Conservation (phyloP, 495 filamentous ascomycete genomes). For the Talaromyces trachyspermus region DNA sequence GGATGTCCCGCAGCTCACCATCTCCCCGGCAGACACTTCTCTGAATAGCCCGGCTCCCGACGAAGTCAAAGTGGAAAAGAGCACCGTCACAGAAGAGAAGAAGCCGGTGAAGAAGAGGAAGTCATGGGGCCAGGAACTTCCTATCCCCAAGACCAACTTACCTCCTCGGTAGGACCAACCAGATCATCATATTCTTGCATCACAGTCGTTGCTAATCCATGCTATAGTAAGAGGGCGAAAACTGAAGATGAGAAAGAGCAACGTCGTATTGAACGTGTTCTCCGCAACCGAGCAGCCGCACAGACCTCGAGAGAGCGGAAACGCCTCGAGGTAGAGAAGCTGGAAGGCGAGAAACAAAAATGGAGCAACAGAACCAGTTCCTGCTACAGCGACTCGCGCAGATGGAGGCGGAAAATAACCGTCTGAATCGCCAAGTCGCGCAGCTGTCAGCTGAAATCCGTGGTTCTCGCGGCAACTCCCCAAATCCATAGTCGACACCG, state of each 20-base stretch:
- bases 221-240: constrained; percentile 84
- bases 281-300: constrained; percentile 89
- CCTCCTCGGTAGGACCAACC: constrained; percentile 90
- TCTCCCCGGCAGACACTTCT: constrained; percentile 46
- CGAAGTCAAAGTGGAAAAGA: constrained; percentile 21
- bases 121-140: constrained; percentile 97
- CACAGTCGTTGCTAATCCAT: background rate
- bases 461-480: constrained; percentile 38
- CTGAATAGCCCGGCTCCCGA: constrained; percentile 13
- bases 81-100: constrained; percentile 48
- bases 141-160: constrained; percentile 92
- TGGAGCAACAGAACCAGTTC: constrained; percentile 62
- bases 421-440: constrained; percentile 57
- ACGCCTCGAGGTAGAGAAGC: constrained; percentile 82
- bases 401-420: constrained; percentile 57
- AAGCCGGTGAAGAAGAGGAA: constrained; percentile 93
- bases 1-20: constrained; percentile 36
- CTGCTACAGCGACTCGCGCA: constrained; percentile 58
- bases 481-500: constrained; percentile 27
- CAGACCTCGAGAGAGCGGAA: constrained; percentile 96
- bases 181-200: constrained; percentile 4
- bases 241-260: constrained; percentile 99
- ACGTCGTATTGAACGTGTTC: constrained; percentile 91
- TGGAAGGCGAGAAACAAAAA: constrained; percentile 66
- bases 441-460: constrained; percentile 55